A percentile compares a stretch with the other conserved stretches of the same genome.
phyloP scores from a whole-genome alignment of 129 eudicot genomes.

The Apium graveolens region DNA sequence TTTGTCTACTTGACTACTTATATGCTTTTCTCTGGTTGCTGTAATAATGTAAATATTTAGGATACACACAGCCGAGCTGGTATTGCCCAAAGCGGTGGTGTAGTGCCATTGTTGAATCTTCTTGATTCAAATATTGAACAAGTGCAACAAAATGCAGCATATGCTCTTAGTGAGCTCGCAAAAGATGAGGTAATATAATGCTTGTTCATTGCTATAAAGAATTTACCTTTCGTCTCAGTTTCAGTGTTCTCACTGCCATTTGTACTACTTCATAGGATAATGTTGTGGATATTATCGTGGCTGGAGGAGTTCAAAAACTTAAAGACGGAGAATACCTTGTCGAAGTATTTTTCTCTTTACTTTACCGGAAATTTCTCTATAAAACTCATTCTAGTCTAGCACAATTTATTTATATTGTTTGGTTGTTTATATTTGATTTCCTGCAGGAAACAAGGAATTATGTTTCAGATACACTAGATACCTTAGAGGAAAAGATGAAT shows the following conservation, averaged over 20 bases:
- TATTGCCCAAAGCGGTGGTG: constrained; percentile 77
- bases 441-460: constrained; percentile 78
- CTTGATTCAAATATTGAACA: constrained; percentile 75
- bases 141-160: constrained; percentile 90
- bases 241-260: not conserved
- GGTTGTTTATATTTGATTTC: not conserved
- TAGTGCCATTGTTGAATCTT: constrained; percentile 67
- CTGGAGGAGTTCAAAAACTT: constrained; percentile 87
- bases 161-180: constrained; percentile 80
- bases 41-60: constrained; percentile 23
- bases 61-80: constrained; percentile 94
- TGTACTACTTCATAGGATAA: constrained; percentile 46
- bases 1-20: not conserved
- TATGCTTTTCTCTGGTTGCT: constrained; percentile 14
- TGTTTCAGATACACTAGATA: constrained; percentile 64
- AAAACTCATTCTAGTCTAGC: not conserved
- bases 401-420: not conserved
- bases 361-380: not conserved
- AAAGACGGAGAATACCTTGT: constrained; percentile 65
- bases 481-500: constrained; percentile 77
- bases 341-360: constrained; percentile 38
- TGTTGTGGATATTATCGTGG: constrained; percentile 59
- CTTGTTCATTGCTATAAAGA: not conserved
- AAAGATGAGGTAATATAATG: constrained; percentile 64
- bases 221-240: not conserved